These are phyloP conservation scores for Ganoderma resinaceum DNA, from an alignment of 1,284 basidiomycete genomes.

Conservation along the genomic window DNA sequence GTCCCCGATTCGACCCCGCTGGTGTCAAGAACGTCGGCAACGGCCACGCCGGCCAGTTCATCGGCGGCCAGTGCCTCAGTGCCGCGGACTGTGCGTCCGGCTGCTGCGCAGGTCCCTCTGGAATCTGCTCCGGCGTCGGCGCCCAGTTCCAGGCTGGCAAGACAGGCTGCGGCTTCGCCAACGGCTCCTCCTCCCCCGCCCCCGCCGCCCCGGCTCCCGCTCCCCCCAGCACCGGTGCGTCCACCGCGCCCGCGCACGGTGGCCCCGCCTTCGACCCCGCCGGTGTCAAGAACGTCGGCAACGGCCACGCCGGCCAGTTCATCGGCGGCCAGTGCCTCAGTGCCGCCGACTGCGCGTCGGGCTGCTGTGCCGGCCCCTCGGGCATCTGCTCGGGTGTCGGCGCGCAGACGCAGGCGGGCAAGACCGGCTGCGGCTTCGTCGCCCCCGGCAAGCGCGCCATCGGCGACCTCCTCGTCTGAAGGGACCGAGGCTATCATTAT, in stretches of 20 bases:
- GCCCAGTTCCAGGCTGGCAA: slow-evolving; percentile 4
- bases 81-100: slow-evolving; percentile 2
- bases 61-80: slow-evolving; percentile 7
- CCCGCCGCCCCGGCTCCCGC: not conserved
- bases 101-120: not conserved
- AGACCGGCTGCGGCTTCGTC: slow-evolving; percentile 8
- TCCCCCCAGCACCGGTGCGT: not conserved
- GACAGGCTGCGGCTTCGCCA: not conserved
- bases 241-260: not conserved
- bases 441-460: slow-evolving; percentile 4
- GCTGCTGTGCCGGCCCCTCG: slow-evolving; percentile 5
- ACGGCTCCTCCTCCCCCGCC: slow-evolving; percentile 3
- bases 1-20: not conserved
- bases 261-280: slow-evolving; percentile 9
- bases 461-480: slow-evolving; percentile 9
- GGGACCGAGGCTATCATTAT: not conserved
- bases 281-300: slow-evolving; percentile 3
- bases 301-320: not conserved
- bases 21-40: slow-evolving; percentile 9
- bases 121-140: slow-evolving; percentile 5
- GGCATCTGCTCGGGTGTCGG: slow-evolving; percentile 5
- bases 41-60: slow-evolving; percentile 6
- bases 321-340: slow-evolving; percentile 5
- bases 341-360: slow-evolving; percentile 5
- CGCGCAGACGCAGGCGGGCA: slow-evolving; percentile 4